Evolutionary conservation across 106 monocot genomes (phyloP).

Genomic region (Dactylorhiza incarnata): DNA sequence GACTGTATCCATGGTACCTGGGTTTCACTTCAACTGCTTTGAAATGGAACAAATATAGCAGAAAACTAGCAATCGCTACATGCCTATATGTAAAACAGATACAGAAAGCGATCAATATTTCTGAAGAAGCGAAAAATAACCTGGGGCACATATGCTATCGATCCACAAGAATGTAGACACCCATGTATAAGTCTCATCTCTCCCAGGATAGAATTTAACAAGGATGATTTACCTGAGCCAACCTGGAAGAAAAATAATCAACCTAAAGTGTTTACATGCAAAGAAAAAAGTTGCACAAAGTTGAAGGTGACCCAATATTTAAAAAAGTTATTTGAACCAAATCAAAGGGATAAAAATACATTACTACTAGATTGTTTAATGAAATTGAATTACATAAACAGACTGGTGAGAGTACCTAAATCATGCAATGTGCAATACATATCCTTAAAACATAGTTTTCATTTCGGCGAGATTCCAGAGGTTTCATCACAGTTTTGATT

Average conservation of each 20-base stretch:
- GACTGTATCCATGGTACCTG: slow-evolving; percentile 94
- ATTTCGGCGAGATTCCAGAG: no score
- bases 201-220: slow-evolving; percentile 72
- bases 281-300: not conserved
- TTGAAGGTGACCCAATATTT: not conserved
- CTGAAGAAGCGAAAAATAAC: slow-evolving; percentile 20
- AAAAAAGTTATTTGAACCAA: not conserved
- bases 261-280: not conserved
- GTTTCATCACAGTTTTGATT: no score
- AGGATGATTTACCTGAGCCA: slow-evolving; percentile 91
- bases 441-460: no score
- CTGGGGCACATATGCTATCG: slow-evolving; percentile 89
- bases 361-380: not conserved
- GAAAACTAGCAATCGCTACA: not conserved
- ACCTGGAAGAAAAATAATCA: slow-evolving; percentile 39
- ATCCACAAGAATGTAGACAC: slow-evolving; percentile 41
- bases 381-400: not conserved
- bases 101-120: not conserved
- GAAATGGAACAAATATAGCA: not conserved
- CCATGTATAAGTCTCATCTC: slow-evolving; percentile 71
- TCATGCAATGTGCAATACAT: not conserved
- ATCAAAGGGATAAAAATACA: not conserved
- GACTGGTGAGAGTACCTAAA: not conserved
- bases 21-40: not conserved
- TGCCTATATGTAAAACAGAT: not conserved